Base-by-base conservation (phyloP, 495 filamentous ascomycete species). In the Evansstolkia leycettana region DNA sequence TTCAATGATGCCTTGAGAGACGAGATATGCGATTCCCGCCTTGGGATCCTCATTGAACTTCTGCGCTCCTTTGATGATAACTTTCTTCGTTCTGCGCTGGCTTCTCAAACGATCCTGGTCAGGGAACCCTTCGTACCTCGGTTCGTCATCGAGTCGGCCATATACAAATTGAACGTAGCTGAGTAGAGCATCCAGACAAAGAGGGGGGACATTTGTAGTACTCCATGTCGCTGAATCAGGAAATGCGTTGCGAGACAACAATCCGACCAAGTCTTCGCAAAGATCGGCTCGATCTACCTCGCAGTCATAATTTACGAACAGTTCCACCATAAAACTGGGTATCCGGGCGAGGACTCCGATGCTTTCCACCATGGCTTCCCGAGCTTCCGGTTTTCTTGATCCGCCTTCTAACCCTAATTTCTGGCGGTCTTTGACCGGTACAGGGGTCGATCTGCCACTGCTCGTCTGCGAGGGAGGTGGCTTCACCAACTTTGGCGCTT, bases 151-250 rank as follows among this genome's bases (percentile, higher is more conserved):
- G 9, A 96, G 58, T 37, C 90, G 70, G 44, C 94, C 89, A 8
- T 85, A 78, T 37, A 99, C 78, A 35, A 80, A 94, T 47, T 92
- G 87, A 28, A 99, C 71, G 44, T 86, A 96, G 11, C 86, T 77
- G 10, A 99, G 68, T 1, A 96, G 69, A 31, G 90, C 81, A 49
- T 99, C 90, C 7, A 99, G 64, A 49, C 92, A 99, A 13, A 99
- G 57, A 2, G 92, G 90, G 12, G 90, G 90, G 8, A 99, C 90
- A 52, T 92, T 99, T 17, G 90, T 95, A 0, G 90, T 99, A 55
- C 90, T 99, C 90, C 90, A 99, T 15, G 89, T 96, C 8, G 88
- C 92, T 2, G 90, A 94, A 50, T 99, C 90, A 6, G 90, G 90
- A 46, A 99, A 86, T 7, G 90, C 90, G 49, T 93, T 96, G 37